phyloP scores from a whole-genome alignment of 2,329 filamentous ascomycete species.

The Lecanosticta acicola region DNA sequence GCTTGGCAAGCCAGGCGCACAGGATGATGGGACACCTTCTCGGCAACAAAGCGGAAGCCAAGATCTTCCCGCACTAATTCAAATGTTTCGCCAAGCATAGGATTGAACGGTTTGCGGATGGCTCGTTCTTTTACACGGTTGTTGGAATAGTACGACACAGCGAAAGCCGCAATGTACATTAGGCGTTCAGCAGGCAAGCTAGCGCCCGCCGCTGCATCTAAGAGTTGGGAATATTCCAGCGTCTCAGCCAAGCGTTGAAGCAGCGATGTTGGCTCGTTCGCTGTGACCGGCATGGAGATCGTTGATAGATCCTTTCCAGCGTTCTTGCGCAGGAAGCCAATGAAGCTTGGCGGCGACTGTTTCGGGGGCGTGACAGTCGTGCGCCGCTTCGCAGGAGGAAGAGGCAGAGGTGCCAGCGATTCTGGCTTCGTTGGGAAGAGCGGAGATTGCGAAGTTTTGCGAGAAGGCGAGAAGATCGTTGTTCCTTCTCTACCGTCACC shows the following conservation, averaged over 20 bases:
- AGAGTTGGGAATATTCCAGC: constrained; percentile 79
- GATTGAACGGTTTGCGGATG: constrained; percentile 94
- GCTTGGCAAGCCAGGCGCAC: constrained; percentile 91
- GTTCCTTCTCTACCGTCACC: constrained; percentile 37
- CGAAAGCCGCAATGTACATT: constrained; percentile 82
- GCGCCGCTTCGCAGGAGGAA: constrained; percentile 62
- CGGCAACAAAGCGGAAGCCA: constrained; percentile 85
- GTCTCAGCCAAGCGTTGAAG: constrained; percentile 86
- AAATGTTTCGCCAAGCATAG: constrained; percentile 90
- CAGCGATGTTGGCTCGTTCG: constrained; percentile 86
- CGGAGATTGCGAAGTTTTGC: constrained; percentile 26
- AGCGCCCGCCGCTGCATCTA: constrained; percentile 63
- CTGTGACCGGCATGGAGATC: constrained; percentile 94
- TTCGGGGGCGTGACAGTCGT: constrained; percentile 66
- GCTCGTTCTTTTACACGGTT: constrained; percentile 81
- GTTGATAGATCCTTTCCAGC: constrained; percentile 96
- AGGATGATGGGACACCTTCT: constrained; percentile 90
- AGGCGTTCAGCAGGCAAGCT: constrained; percentile 61
- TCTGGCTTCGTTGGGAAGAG: constrained; percentile 74
- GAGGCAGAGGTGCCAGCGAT: constrained; percentile 68
- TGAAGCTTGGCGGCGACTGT: constrained; percentile 78
- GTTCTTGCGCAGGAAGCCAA: constrained; percentile 92
- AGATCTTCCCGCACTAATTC: constrained; percentile 84
- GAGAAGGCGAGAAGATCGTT: constrained; percentile 15
- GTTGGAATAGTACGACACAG: constrained; percentile 77